Evolutionary conservation across 2,329 filamentous ascomycete genomes (phyloP).

Genomic region (Fusarium vanettenii): DNA sequence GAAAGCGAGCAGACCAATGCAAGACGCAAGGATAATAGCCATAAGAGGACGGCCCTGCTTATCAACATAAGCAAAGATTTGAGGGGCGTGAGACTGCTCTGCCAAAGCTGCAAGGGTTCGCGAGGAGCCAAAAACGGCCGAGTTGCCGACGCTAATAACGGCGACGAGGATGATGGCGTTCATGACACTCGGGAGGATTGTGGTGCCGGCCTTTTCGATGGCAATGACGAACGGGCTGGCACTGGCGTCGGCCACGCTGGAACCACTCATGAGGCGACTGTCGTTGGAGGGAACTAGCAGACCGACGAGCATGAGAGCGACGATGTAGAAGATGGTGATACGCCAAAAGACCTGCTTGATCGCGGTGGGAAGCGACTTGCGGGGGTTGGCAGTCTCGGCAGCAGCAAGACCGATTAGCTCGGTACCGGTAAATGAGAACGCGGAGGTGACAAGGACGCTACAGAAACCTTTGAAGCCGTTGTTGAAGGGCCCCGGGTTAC

Average conservation of each 20-base stretch:
- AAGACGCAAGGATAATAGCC: conserved; percentile 75
- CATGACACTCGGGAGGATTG: conserved; percentile 86
- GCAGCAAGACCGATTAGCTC: conserved; percentile 82
- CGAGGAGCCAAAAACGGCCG: conserved; percentile 89
- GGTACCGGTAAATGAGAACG: conserved; percentile 81
- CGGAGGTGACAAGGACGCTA: conserved; percentile 79
- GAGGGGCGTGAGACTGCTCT: conserved; percentile 86
- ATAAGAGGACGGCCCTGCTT: conserved; percentile 83
- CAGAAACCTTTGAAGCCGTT: conserved; percentile 86
- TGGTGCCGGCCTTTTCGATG: conserved; percentile 84
- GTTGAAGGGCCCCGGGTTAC: conserved; percentile 81
- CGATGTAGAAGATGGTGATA: conserved; percentile 89
- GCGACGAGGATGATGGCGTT: conserved; percentile 94
- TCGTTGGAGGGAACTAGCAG: conserved; percentile 83
- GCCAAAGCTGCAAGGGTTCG: conserved; percentile 90
- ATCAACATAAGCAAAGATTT: conserved; percentile 83
- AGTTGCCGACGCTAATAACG: conserved; percentile 91
- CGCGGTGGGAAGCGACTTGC: conserved; percentile 84
- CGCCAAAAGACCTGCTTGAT: conserved; percentile 97
- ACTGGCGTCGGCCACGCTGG: conserved; percentile 70
- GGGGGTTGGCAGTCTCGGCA: conserved; percentile 80
- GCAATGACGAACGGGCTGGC: conserved; percentile 95
- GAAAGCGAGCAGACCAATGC: conserved; percentile 80
- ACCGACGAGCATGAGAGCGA: conserved; percentile 84
- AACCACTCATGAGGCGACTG: conserved; percentile 66